Percentiles rank a stretch among this genome's conserved stretches.
These are phyloP conservation scores for Malus hybrid DNA, from an alignment of 331 rosid genomes.

Conservation along the genomic window DNA sequence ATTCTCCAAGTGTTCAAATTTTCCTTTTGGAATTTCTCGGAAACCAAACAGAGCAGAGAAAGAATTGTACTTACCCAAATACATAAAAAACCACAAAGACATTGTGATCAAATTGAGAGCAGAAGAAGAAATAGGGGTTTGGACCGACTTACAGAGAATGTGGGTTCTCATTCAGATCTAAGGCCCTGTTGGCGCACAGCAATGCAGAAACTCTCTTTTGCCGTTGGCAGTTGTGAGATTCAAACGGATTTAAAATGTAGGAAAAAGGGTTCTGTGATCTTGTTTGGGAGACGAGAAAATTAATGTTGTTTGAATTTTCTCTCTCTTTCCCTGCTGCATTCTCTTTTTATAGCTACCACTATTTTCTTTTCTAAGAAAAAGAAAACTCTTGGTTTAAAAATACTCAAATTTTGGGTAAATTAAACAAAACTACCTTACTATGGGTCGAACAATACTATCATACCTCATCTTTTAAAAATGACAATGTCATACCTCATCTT, in stretches of 20 bases:
- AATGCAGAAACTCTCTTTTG: neutral
- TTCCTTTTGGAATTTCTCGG: neutral
- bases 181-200: slow-evolving; percentile 15
- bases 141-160: slow-evolving; percentile 29
- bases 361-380: no score
- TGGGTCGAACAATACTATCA: no score
- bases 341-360: no score
- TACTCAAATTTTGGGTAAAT: no score
- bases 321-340: neutral
- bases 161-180: slow-evolving; percentile 42
- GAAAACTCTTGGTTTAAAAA: no score
- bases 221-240: neutral
- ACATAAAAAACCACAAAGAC: neutral
- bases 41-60: slow-evolving; percentile 2
- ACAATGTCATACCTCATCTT: no score
- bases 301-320: neutral
- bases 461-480: no score
- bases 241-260: neutral
- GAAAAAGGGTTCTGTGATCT: neutral
- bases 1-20: neutral
- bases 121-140: neutral
- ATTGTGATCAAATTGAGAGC: neutral
- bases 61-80: neutral
- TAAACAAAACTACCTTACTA: no score
- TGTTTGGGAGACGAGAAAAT: slow-evolving; percentile 1